Evolutionary conservation across 441 rosid species (phyloP).

Genomic region (Manihot esculenta): DNA sequence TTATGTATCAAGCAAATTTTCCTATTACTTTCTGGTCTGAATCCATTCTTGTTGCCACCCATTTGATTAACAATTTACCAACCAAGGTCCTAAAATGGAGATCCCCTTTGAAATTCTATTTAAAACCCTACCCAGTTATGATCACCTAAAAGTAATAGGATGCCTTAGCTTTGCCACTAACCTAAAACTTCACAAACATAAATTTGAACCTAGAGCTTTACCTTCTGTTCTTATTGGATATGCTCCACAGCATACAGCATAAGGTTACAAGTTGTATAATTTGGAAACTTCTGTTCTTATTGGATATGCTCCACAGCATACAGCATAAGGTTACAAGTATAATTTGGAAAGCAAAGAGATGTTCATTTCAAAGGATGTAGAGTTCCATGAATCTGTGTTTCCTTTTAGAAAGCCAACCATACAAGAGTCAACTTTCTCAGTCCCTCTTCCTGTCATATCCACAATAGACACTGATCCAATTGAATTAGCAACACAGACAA

Average conservation of each 20-base stretch:
- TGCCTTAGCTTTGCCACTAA: background rate
- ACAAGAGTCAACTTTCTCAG: no score
- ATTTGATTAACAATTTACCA: background rate
- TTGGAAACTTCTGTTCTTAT: background rate
- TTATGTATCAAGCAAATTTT: background rate
- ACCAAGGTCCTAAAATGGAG: background rate
- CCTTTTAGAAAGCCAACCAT: no score
- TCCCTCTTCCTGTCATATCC: no score
- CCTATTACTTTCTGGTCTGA: background rate
- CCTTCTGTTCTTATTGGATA: background rate
- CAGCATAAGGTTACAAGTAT: background rate
- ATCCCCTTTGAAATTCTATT: no score
- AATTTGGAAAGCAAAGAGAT: background rate
- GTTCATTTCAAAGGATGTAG: background rate
- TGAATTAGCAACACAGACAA: no score
- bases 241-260: background rate
- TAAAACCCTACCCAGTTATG: background rate
- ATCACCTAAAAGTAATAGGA: background rate
- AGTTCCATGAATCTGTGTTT: background rate
- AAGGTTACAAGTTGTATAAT: background rate
- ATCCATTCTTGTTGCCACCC: no score
- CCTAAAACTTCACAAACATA: background rate
- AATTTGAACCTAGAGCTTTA: background rate
- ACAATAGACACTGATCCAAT: no score
- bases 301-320: background rate